phyloP scores from a whole-genome alignment of 371 early-diverging fungal species.

The Smittium culicis region DNA sequence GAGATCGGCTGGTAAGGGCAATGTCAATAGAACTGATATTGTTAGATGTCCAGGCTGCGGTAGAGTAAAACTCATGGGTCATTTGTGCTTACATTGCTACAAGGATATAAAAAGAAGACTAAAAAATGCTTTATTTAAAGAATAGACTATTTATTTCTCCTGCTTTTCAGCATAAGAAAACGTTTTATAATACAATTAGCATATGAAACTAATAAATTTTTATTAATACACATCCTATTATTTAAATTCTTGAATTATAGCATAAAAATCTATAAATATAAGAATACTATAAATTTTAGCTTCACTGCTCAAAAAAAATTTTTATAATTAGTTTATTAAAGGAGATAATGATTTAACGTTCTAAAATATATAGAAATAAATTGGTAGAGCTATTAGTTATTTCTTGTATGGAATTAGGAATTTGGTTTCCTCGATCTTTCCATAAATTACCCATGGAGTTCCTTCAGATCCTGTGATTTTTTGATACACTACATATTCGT shows the following conservation, averaged over 20 bases:
- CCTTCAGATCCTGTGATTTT: constrained; percentile 44
- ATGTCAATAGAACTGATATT: constrained; percentile 57
- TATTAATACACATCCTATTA: no score
- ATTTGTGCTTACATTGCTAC: constrained; percentile 63
- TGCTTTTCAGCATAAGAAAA: no score
- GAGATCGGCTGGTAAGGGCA: constrained; percentile 65
- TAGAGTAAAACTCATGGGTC: constrained; percentile 52
- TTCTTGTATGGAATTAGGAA: constrained; percentile 16
- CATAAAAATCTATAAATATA: no score
- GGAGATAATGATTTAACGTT: no score
- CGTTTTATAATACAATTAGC: no score
- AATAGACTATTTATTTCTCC: neutral
- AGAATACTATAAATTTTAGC: no score
- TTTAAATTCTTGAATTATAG: no score
- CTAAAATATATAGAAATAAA: neutral
- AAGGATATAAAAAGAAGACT: constrained; percentile 36
- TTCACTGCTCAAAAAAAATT: no score
- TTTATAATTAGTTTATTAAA: no score
- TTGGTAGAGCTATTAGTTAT: neutral
- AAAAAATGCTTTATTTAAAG: constrained; percentile 5
- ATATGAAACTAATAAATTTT: no score
- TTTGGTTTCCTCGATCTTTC: constrained; percentile 44
- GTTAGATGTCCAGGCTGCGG: constrained; percentile 60
- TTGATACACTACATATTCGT: constrained; percentile 59
- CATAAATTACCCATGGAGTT: constrained; percentile 55